A percentile compares a stretch with the other conserved stretches of the same genome.
Evolutionary conservation across 345 rosid genomes (phyloP).

Genomic region (Eucalyptus polyanthemos): DNA sequence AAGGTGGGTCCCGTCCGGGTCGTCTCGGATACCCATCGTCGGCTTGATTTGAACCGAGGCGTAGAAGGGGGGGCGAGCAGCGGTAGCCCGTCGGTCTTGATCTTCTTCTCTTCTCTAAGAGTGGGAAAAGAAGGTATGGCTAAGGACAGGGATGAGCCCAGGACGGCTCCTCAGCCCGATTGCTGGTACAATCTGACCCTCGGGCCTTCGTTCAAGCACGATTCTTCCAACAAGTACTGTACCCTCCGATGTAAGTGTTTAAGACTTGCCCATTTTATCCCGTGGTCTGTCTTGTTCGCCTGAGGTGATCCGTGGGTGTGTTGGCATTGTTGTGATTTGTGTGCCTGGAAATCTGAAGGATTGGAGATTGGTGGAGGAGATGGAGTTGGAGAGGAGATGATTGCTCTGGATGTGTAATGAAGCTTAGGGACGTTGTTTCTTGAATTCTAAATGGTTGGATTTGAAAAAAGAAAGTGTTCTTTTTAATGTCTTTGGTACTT

Average conservation of each 20-base stretch:
- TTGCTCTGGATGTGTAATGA: no score
- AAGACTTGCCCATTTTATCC: not conserved
- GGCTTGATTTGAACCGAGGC: not conserved
- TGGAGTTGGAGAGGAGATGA: no score
- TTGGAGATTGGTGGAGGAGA: not conserved
- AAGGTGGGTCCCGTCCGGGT: not conserved
- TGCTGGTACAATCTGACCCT: conserved; percentile 73
- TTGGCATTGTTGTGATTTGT: not conserved
- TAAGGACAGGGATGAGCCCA: conserved; percentile 53
- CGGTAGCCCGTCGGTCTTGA: no score
- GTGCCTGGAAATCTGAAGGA: not conserved
- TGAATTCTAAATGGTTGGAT: not conserved
- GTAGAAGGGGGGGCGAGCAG: not conserved
- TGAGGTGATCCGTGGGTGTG: not conserved
- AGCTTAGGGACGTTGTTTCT: not conserved
- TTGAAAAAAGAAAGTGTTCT: not conserved
- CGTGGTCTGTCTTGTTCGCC: not conserved
- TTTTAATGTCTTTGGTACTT: not conserved
- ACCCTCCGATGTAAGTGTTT: conserved; percentile 57
- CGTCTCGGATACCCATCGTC: not conserved
- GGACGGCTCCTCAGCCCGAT: conserved; percentile 59
- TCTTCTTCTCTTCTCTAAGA: no score
- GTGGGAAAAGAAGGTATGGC: conserved; percentile 19
- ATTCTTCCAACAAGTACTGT: conserved; percentile 54
- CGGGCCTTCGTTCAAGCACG: conserved; percentile 57